Evolutionary conservation across 2,329 filamentous ascomycete genomes (phyloP).

Genomic region (Fusarium paranaense): DNA sequence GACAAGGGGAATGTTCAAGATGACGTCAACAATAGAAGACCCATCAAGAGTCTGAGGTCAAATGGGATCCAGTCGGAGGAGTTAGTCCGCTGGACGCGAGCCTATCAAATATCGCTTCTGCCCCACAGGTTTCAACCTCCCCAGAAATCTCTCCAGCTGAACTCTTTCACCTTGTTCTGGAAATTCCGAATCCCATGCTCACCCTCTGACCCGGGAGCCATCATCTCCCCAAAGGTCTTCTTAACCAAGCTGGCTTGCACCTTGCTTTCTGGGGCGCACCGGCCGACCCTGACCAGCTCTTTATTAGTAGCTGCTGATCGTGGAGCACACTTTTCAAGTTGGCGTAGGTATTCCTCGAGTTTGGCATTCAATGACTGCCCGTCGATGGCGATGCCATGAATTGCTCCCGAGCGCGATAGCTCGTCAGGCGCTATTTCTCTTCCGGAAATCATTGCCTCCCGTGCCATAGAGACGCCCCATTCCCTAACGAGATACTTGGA

Average conservation of each 20-base stretch:
- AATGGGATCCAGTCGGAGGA: no score
- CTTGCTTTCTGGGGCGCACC: conserved; percentile 1
- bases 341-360: background rate
- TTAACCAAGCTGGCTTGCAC: background rate
- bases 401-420: background rate
- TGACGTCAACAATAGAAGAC: no score
- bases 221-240: conserved; percentile 5
- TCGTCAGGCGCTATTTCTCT: conserved; percentile 9
- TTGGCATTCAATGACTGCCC: background rate
- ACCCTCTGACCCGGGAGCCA: conserved; percentile 13
- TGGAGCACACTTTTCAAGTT: background rate
- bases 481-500: conserved; percentile 23
- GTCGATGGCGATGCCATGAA: background rate
- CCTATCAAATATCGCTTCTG: no score
- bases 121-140: background rate
- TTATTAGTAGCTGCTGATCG: conserved; percentile 14
- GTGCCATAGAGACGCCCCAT: conserved; percentile 17
- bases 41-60: no score
- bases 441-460: conserved; percentile 21
- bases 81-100: no score
- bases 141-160: background rate
- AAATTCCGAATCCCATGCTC: conserved; percentile 16
- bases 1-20: no score
- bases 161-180: background rate
- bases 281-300: conserved; percentile 3